These are phyloP conservation scores for Hansfordia pulvinata DNA, from an alignment of 2,329 filamentous ascomycete species.

Conservation along the genomic window DNA sequence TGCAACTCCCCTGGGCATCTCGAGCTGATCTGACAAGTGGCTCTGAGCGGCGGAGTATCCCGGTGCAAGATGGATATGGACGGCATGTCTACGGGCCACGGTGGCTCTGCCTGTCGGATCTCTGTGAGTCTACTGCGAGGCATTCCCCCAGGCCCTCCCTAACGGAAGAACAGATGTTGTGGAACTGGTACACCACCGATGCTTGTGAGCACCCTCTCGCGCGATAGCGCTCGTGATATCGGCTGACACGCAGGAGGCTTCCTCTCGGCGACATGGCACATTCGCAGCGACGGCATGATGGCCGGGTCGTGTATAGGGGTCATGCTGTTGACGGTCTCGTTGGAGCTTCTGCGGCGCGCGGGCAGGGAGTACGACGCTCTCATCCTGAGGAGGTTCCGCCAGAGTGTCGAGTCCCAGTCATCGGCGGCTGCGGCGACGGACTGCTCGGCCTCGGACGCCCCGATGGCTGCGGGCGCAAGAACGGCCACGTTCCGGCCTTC, in stretches of 20 bases:
- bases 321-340: conserved; percentile 22
- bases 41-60: too few species aligned
- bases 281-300: conserved; percentile 24
- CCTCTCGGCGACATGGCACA: conserved; percentile 24
- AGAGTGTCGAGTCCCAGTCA: conserved; percentile 7
- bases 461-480: conserved; percentile 6
- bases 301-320: conserved; percentile 29
- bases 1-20: too few species aligned
- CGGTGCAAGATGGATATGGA: too few species aligned
- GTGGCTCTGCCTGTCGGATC: conserved; percentile 2
- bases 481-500: conserved; percentile 23
- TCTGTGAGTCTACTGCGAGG: conserved; percentile 2
- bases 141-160: neutral
- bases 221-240: neutral
- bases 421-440: conserved; percentile 1
- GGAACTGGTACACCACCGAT: conserved; percentile 28
- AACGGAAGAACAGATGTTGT: conserved; percentile 23
- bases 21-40: too few species aligned
- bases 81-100: too few species aligned
- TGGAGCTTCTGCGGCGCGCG: conserved; percentile 25
- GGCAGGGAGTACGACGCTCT: conserved; percentile 27
- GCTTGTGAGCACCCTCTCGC: conserved; percentile 15
- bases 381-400: conserved; percentile 22
- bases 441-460: conserved; percentile 5
- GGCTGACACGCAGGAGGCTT: conserved; percentile 14